Base-by-base conservation (phyloP, 805 yeast genomes). In the Ogataea ganodermae region DNA sequence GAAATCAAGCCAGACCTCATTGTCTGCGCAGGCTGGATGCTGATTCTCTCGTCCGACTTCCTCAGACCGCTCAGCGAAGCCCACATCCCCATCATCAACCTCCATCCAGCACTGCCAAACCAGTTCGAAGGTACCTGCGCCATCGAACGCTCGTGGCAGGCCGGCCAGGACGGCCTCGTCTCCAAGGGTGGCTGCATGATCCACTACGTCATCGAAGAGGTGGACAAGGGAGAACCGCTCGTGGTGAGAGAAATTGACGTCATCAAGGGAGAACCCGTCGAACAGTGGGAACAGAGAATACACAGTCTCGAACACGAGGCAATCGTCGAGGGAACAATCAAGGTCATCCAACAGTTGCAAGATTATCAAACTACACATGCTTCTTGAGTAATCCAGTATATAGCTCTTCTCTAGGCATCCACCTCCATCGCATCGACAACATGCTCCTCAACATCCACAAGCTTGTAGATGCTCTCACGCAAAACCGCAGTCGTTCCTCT, bases 11-110 rank as follows among this genome's bases (percentile, higher is more conserved):
- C 98, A 4, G 88, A 87, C 56, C 74, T 94, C 53, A 83, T 94
- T 33, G 97, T 94, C 5, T 94, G 99, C 70, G 99, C 99, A 4
- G 99, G 99, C 2, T 94, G 99, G 99, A 84, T 94, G 91, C 77
- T 94, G 44, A 94, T 94, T 49, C 74, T 94, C 50, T 86, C 97
- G 1, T 83, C 89, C 3, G 74, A 80, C 17, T 90, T 89, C 56
- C 73, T 94, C 50, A 69, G 72, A 32, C 90, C 91, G 3, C 67
- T 91, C 27, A 79, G 73, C 42, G 65, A 75, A 2, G 80, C 75
- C 3, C 71, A 76, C 1, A 76, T 90, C 23, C 88, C 91, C 30
- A 91, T 94, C 53, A 90, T 94, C 60, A 94, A 94, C 62, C 72
- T 94, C 50, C 99, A 94, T 65, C 99, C 99, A 4, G 98, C 99